Percentiles rank a stretch among this genome's conserved stretches.
phyloP scores from a whole-genome alignment of 305 asterid genomes.

The Solanum aculeatissimum region DNA sequence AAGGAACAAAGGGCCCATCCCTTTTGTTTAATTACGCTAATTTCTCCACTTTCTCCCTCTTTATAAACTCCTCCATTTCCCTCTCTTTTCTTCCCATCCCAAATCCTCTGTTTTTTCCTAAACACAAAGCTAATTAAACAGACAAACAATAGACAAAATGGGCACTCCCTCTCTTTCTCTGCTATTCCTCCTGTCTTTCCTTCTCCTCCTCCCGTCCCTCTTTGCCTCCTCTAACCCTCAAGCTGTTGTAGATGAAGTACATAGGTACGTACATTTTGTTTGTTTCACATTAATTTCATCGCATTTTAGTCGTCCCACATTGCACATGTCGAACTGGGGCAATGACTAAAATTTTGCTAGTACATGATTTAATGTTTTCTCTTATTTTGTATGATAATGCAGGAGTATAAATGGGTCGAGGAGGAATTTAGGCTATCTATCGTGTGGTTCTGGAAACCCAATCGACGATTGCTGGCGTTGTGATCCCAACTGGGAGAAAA shows the following conservation, averaged over 20 bases:
- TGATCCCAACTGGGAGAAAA: conserved; percentile 42
- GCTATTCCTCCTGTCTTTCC: conserved; percentile 9
- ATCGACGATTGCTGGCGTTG: conserved; percentile 72
- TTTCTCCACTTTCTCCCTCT: conserved; percentile 23
- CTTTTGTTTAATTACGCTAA: conserved; percentile 44
- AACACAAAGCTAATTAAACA: not conserved
- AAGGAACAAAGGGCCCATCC: conserved; percentile 24
- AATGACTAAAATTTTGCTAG: too few relatives aligned
- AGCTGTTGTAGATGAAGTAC: conserved; percentile 40
- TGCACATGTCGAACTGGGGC: not conserved
- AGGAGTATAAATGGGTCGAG: conserved; percentile 45
- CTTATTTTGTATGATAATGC: conserved; percentile 6
- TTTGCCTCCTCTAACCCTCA: conserved; percentile 40
- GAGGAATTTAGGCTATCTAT: conserved; percentile 41
- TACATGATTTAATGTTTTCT: too few relatives aligned
- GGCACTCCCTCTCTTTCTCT: conserved; percentile 12
- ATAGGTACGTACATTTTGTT: conserved; percentile 31
- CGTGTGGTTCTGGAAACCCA: conserved; percentile 51
- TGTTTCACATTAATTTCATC: not conserved
- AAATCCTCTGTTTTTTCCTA: not conserved
- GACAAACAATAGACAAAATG: not conserved
- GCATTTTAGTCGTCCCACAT: not conserved
- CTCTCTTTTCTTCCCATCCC: conserved; percentile 2
- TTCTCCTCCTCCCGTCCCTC: conserved; percentile 23
- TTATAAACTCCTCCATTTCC: conserved; percentile 31